Evolutionary conservation across 257 asterid species (phyloP).

Genomic region (Primulina huaijiensis): DNA sequence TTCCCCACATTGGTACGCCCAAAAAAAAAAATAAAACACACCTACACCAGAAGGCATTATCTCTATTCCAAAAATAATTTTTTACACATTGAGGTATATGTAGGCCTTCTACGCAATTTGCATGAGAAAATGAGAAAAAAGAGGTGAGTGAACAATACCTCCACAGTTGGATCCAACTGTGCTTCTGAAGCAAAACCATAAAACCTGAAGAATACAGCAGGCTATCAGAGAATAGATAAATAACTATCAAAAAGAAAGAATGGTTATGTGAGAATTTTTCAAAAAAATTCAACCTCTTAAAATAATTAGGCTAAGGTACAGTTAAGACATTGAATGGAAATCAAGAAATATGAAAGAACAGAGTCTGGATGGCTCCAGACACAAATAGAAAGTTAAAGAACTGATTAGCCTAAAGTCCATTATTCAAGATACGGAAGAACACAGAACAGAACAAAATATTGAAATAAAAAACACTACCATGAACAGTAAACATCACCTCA

Average conservation of each 20-base stretch:
- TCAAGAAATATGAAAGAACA: not conserved
- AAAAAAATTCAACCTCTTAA: slow-evolving; percentile 4
- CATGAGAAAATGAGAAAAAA: not conserved
- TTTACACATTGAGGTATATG: not conserved
- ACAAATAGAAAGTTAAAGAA: too few species aligned
- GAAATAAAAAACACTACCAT: not conserved
- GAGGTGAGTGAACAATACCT: slow-evolving; percentile 44
- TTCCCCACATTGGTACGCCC: not conserved
- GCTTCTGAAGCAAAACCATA: slow-evolving; percentile 97
- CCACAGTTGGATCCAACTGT: slow-evolving; percentile 91
- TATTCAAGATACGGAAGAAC: not conserved
- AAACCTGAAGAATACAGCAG: slow-evolving; percentile 48
- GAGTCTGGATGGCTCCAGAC: not conserved
- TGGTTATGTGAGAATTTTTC: slow-evolving; percentile 11
- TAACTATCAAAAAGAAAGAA: slow-evolving; percentile 5
- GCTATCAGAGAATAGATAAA: slow-evolving; percentile 11
- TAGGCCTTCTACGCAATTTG: not conserved
- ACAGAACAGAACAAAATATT: not conserved
- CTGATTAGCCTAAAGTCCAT: not conserved
- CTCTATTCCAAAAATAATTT: not conserved
- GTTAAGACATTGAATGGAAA: too few species aligned
- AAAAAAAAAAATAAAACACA: too few species aligned
- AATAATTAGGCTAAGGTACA: too few species aligned
- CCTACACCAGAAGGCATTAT: not conserved
- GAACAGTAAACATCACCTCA: not conserved